phyloP scores from a whole-genome alignment of 2,329 filamentous ascomycete genomes.

The Fusarium veterinarium region DNA sequence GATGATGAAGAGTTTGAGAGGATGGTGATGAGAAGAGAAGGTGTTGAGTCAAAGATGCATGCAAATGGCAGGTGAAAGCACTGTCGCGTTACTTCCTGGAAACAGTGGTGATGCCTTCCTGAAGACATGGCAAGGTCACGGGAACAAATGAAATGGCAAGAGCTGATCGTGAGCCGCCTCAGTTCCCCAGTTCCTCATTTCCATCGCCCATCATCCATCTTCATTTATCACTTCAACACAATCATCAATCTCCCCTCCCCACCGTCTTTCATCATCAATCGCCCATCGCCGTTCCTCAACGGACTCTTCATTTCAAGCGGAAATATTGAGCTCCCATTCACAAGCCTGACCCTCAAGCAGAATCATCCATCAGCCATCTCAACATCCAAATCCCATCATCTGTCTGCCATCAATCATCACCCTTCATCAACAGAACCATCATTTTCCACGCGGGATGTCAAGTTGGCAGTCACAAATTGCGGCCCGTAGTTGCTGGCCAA shows the following conservation, averaged over 20 bases:
- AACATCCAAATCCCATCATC: not conserved
- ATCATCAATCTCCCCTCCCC: not conserved
- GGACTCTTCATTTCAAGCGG: not conserved
- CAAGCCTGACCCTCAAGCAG: not conserved
- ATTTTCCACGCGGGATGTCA: not conserved
- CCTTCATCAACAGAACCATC: not conserved
- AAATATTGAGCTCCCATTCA: not conserved
- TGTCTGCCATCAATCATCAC: not conserved
- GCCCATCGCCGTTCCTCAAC: not conserved
- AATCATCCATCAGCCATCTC: not conserved
- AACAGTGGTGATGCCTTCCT: not conserved
- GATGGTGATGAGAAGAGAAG: not conserved
- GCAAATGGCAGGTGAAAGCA: not conserved
- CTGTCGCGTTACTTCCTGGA: not conserved
- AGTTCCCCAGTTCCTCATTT: not conserved
- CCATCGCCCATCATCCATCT: not conserved
- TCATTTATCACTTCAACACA: not conserved
- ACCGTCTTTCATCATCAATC: not conserved
- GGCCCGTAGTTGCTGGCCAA: not conserved
- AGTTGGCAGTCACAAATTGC: rapidly evolving
- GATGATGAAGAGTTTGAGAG: not conserved
- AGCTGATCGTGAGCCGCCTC: not conserved
- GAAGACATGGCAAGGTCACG: not conserved
- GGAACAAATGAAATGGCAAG: not conserved
- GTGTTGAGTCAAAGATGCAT: not conserved